These are phyloP conservation scores for Mallotus japonicus DNA, from an alignment of 441 rosid species.

Conservation along the genomic window DNA sequence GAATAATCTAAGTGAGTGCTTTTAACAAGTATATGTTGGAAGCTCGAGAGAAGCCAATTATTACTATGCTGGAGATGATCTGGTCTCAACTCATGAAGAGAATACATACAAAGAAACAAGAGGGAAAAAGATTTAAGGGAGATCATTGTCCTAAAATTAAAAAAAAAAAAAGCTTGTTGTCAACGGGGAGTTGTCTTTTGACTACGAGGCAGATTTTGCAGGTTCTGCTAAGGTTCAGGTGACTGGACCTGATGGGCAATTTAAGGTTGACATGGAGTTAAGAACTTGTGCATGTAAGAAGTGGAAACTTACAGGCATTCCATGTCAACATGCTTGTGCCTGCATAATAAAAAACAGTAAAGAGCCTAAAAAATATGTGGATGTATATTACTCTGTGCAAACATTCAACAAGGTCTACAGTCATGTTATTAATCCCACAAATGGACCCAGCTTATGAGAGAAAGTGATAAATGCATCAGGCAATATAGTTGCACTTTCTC, in stretches of 20 bases:
- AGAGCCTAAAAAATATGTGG: not conserved
- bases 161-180: not conserved
- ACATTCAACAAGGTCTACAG: too few species aligned
- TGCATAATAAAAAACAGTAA: not conserved
- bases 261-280: not conserved
- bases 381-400: not conserved
- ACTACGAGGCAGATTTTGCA: too few species aligned
- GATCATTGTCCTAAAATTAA: not conserved
- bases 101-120: not conserved
- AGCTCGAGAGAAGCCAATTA: not conserved
- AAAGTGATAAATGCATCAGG: not conserved
- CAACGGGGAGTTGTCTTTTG: too few species aligned
- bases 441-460: too few species aligned
- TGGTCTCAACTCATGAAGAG: not conserved
- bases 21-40: not conserved
- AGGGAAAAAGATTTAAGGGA: not conserved
- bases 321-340: not conserved
- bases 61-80: not conserved
- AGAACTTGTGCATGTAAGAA: not conserved
- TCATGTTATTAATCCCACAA: too few species aligned
- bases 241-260: not conserved
- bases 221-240: not conserved
- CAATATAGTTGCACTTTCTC: not conserved
- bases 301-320: not conserved
- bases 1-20: not conserved